These are phyloP conservation scores for Leucosporidium yakuticum DNA, from an alignment of 768 basidiomycete genomes.

Conservation along the genomic window DNA sequence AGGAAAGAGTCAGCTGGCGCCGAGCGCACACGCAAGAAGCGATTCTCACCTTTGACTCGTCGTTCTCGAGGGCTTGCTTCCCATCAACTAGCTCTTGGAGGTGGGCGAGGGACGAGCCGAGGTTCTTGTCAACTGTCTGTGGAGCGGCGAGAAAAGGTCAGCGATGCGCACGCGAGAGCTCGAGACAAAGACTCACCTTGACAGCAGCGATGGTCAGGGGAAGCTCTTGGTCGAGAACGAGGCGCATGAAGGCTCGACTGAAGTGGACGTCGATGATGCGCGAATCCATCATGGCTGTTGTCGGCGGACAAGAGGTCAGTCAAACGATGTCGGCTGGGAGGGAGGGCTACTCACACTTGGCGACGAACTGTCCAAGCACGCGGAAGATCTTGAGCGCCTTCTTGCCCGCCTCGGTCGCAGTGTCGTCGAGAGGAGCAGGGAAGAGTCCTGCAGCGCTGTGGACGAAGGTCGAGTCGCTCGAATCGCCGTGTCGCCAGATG, in stretches of 20 bases:
- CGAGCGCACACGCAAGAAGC: background rate
- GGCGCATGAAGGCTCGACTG: slow-evolving; percentile 89
- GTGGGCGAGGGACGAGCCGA: slow-evolving; percentile 79
- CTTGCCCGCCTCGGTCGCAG: slow-evolving; percentile 46
- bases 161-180: slow-evolving; percentile 16
- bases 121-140: slow-evolving; percentile 73
- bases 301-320: no score
- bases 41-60: slow-evolving; percentile 39
- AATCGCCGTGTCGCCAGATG: slow-evolving; percentile 74
- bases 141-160: background rate
- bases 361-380: slow-evolving; percentile 91
- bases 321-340: background rate
- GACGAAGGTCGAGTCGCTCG: slow-evolving; percentile 53
- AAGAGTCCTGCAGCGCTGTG: slow-evolving; percentile 78
- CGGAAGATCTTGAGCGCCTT: slow-evolving; percentile 80
- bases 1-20: slow-evolving; percentile 14
- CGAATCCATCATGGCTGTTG: slow-evolving; percentile 73
- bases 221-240: slow-evolving; percentile 78
- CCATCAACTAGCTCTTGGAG: slow-evolving; percentile 53
- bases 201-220: slow-evolving; percentile 76
- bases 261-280: slow-evolving; percentile 93
- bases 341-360: slow-evolving; percentile 50
- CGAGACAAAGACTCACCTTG: slow-evolving; percentile 52
- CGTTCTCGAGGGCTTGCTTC: slow-evolving; percentile 51
- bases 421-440: slow-evolving; percentile 59